phyloP scores from a whole-genome alignment of 2,329 filamentous ascomycete species.

The Fusarium virguliforme region DNA sequence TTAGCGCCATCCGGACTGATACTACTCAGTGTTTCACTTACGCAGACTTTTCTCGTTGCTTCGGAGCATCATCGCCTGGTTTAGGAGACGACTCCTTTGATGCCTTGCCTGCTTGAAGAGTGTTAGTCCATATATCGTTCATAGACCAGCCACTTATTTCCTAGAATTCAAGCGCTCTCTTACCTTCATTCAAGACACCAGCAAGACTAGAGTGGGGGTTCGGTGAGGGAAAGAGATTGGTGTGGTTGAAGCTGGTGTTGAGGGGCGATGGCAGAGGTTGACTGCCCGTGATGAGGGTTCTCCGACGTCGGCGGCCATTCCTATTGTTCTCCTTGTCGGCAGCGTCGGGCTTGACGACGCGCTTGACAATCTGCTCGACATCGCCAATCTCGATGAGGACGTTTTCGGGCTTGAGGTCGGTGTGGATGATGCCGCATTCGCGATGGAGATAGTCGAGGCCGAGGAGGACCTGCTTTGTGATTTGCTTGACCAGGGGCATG shows the following conservation, averaged over 20 bases:
- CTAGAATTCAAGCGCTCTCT: slow-evolving; percentile 41
- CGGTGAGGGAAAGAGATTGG: slow-evolving; percentile 77
- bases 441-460: slow-evolving; percentile 97
- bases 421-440: slow-evolving; percentile 99
- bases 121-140: slow-evolving; percentile 29
- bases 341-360: slow-evolving; percentile 87
- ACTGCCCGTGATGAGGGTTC: slow-evolving; percentile 96
- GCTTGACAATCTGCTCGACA: slow-evolving; percentile 98
- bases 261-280: slow-evolving; percentile 96
- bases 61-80: slow-evolving; percentile 77
- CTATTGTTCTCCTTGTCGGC: slow-evolving; percentile 88
- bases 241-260: slow-evolving; percentile 89
- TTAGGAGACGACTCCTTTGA: slow-evolving; percentile 65
- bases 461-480: slow-evolving; percentile 96
- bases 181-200: slow-evolving; percentile 87
- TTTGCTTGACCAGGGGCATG: slow-evolving; percentile 97
- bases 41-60: slow-evolving; percentile 93
- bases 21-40: slow-evolving; percentile 64
- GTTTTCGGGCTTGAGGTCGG: slow-evolving; percentile 97
- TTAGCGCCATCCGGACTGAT: slow-evolving; percentile 21
- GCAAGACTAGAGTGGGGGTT: slow-evolving; percentile 83
- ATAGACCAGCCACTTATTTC: not conserved
- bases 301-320: slow-evolving; percentile 89
- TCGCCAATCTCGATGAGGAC: slow-evolving; percentile 99
- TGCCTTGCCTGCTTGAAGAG: slow-evolving; percentile 52